Base-by-base conservation (phyloP, 1,284 basidiomycete species). In the Bjerkandera adusta region DNA sequence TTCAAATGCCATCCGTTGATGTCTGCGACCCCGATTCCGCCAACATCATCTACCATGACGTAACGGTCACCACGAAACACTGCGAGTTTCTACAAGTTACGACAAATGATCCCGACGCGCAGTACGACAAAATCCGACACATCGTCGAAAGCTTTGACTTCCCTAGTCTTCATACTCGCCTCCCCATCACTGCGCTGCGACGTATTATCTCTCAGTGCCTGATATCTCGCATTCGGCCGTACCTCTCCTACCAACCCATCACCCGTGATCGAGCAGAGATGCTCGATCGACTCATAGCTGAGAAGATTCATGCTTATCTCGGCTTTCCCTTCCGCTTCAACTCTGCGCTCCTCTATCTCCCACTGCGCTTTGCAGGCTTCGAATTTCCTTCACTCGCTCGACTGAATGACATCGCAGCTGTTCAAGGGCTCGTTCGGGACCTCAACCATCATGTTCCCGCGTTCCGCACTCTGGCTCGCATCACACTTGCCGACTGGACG, bases 401-500 rank as follows among this genome's bases (percentile, higher is more conserved):
- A 0, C 57, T 68, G n/a, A 69, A 68, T 42, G 56, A 47, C 1
- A 25, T 47, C 1, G 36, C 63, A 3, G 55, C 63, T 0, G 43
- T 66, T 1, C 34, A 55, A 12, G 57, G 60, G 0, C 12, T 67
- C 0, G 18, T 47, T 3, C 47, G 58, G 0, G 59, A 65, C 35
- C 56, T 68, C 1, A 68, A 68, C 32, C 67, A 68, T 44, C 63
- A 62, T 26, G 56, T 68, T 3, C 29, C 52, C 0, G 45, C 57
- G 0, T 67, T 60, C 37, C 43, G 53, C 1, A 50, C 25, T 0
- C 58, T 67, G 52, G 63, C 67, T 1, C 16, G 21, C 0, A 61
- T 70, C 12, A 68, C 63, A 0, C 48, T 67, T 1, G 56, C 57
- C 0, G 67, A 69, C 45, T 67, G 64, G 64, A 58, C 53, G 0